phyloP scores from a whole-genome alignment of 306 rosid species.

The Citrullus amarus region DNA sequence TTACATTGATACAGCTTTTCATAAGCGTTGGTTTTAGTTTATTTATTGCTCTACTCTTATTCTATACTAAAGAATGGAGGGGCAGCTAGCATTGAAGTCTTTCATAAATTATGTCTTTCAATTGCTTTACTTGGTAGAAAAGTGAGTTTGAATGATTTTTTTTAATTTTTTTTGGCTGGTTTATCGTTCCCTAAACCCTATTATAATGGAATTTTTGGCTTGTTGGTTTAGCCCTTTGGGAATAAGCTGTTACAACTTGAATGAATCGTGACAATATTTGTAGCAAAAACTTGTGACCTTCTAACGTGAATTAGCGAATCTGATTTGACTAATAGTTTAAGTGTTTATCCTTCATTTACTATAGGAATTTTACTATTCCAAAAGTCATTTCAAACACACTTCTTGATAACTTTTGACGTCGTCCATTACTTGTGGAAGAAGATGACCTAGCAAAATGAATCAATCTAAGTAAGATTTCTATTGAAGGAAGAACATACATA shows the following conservation, averaged over 20 bases:
- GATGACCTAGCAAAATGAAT: not conserved
- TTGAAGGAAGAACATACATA: not conserved
- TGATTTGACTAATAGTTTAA: not conserved
- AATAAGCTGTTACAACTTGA: not conserved
- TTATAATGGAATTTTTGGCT: too few relatives aligned
- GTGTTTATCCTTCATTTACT: too few relatives aligned
- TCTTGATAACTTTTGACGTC: not conserved
- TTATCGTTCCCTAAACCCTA: too few relatives aligned
- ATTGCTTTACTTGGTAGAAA: too few relatives aligned
- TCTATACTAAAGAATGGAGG: not conserved
- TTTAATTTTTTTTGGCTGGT: too few relatives aligned
- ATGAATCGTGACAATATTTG: not conserved
- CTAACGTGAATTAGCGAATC: not conserved
- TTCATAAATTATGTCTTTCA: not conserved
- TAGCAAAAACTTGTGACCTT: not conserved
- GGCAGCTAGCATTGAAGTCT: not conserved
- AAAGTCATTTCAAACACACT: not conserved
- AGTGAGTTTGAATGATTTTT: too few relatives aligned
- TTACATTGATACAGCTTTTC: not conserved
- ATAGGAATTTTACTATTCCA: too few relatives aligned
- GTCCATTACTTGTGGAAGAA: not conserved
- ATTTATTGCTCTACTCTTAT: not conserved
- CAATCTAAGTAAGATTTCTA: not conserved
- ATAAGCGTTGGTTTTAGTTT: not conserved
- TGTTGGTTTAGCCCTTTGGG: not conserved